Percentiles rank a stretch among this genome's conserved stretches.
These are phyloP conservation scores for Monosporascus cannonballus DNA, from an alignment of 2,329 filamentous ascomycete species.

Conservation along the genomic window DNA sequence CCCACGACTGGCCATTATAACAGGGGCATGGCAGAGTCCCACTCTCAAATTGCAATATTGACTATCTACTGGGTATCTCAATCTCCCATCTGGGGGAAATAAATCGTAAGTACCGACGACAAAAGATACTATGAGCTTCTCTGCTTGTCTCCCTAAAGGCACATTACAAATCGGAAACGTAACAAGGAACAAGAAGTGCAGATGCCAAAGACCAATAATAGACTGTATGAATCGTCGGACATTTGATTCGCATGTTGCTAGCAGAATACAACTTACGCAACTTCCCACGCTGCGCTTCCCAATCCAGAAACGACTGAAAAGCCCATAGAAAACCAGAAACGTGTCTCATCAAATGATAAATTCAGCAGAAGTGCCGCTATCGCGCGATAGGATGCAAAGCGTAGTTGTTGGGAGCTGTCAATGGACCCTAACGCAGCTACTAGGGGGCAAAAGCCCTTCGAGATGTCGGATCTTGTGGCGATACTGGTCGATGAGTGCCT, in stretches of 20 bases:
- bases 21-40: not conserved
- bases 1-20: not conserved
- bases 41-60: not conserved
- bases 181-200: not conserved
- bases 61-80: not conserved
- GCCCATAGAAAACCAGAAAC: not conserved
- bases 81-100: too few species aligned
- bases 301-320: too few species aligned
- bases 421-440: not conserved
- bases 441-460: not conserved
- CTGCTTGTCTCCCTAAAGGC: too few species aligned
- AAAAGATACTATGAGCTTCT: too few species aligned
- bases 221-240: too few species aligned
- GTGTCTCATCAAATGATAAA: not conserved
- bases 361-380: not conserved
- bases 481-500: not conserved
- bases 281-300: not conserved
- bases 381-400: too few species aligned
- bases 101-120: too few species aligned
- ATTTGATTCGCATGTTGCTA: not conserved
- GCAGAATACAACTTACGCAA: not conserved
- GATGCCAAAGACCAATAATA: not conserved
- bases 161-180: too few species aligned
- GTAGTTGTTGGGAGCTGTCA: too few species aligned
- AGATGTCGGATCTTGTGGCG: not conserved